A percentile compares a stretch with the other conserved stretches of the same genome.
These are phyloP conservation scores for Fusarium sp. DNA, from an alignment of 2,329 filamentous ascomycete genomes.

Conservation along the genomic window DNA sequence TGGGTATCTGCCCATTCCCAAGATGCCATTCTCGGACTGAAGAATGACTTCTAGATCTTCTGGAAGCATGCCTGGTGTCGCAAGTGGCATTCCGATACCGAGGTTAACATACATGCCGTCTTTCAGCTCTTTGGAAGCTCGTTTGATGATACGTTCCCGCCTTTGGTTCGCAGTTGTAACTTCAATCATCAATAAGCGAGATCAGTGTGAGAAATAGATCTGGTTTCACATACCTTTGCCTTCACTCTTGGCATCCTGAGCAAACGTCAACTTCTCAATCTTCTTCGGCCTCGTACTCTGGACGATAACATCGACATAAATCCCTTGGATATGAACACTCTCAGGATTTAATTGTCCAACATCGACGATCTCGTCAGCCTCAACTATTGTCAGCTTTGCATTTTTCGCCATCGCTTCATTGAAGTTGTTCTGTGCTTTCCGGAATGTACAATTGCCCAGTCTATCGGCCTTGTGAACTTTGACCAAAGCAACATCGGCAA, in stretches of 20 bases:
- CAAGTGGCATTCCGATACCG: constrained; percentile 92
- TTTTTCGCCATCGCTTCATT: constrained; percentile 93
- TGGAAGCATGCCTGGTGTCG: constrained; percentile 82
- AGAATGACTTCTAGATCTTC: constrained; percentile 79
- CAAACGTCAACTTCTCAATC: constrained; percentile 74
- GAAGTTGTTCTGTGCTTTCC: constrained; percentile 87
- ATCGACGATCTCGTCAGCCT: constrained; percentile 90
- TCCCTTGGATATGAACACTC: constrained; percentile 83
- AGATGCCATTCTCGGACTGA: constrained; percentile 82
- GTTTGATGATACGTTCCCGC: constrained; percentile 71
- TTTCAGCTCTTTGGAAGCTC: constrained; percentile 88
- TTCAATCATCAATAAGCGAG: neutral
- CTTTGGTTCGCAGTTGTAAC: neutral
- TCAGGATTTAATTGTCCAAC: constrained; percentile 84
- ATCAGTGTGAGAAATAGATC: accelerated
- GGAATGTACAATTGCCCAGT: constrained; percentile 88
- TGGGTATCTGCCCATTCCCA: constrained; percentile 76
- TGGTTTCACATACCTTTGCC: neutral
- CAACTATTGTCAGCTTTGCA: constrained; percentile 87
- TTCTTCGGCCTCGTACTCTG: constrained; percentile 80
- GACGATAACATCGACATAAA: constrained; percentile 88
- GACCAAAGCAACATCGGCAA: constrained; percentile 88
- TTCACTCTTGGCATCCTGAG: neutral
- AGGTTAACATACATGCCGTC: constrained; percentile 94
- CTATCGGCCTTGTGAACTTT: constrained; percentile 92